These are phyloP conservation scores for Penicilliopsis zonata DNA, from an alignment of 495 filamentous ascomycete genomes.

Conservation along the genomic window DNA sequence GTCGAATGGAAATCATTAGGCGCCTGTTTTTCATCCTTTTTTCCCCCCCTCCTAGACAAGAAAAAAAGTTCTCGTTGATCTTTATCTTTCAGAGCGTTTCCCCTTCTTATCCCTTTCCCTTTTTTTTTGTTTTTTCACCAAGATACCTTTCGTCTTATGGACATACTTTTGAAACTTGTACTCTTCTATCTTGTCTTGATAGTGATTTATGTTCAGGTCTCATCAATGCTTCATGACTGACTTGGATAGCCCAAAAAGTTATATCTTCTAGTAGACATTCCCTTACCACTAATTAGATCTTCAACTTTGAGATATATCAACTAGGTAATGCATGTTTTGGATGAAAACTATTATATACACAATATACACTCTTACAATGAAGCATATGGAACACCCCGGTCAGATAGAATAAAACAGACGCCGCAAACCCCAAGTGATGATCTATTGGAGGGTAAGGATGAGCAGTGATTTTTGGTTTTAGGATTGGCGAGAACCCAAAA, in stretches of 20 bases:
- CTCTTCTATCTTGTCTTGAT: no score
- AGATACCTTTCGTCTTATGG: not conserved
- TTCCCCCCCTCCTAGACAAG: constrained; percentile 1
- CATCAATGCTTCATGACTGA: no score
- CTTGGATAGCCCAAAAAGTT: no score
- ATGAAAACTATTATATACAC: constrained; percentile 15
- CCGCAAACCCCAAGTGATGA: constrained; percentile 18
- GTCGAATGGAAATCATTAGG: constrained; percentile 19
- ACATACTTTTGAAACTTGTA: constrained; percentile 2
- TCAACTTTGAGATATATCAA: no score
- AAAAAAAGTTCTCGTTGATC: not conserved
- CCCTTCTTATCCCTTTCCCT: constrained; percentile 1
- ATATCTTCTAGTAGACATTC: no score
- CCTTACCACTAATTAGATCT: no score
- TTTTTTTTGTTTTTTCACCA: constrained; percentile 1
- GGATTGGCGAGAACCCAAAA: no score
- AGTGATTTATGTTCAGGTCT: no score
- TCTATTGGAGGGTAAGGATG: constrained; percentile 11
- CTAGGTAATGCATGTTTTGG: no score
- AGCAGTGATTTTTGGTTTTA: no score
- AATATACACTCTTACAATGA: no score
- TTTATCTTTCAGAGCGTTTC: not conserved
- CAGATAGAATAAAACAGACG: constrained; percentile 8
- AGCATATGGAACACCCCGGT: not conserved
- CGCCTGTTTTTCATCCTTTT: constrained; percentile 6